Conservation (phyloP, 2,329 filamentous ascomycete species). For the Apiospora pterosperma region DNA sequence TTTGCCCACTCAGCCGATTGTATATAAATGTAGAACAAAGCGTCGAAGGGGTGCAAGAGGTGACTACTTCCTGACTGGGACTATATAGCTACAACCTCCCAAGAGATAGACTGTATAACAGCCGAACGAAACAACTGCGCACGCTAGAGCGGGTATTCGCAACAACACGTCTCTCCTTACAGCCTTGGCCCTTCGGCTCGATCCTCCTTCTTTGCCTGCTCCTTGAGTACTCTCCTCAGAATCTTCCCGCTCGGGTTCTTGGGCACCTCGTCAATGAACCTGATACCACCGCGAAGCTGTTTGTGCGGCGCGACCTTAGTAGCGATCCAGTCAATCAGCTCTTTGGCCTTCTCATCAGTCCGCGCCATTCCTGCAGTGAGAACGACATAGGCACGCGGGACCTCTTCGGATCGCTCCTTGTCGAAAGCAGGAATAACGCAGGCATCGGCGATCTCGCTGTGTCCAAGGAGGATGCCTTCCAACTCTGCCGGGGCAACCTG, state of each 20-base stretch:
- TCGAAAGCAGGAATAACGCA: constrained; percentile 63
- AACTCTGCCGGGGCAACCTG: constrained; percentile 68
- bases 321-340: constrained; percentile 35
- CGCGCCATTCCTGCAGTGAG: constrained; percentile 34
- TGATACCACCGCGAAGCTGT: constrained; percentile 34
- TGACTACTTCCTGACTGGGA: neutral
- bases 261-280: constrained; percentile 54
- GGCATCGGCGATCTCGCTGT: constrained; percentile 49
- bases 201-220: constrained; percentile 35
- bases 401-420: constrained; percentile 59
- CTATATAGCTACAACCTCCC: constrained; percentile 1
- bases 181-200: constrained; percentile 24
- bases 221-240: constrained; percentile 52
- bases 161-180: constrained; percentile 6
- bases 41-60: neutral
- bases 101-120: neutral
- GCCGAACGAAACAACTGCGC: neutral
- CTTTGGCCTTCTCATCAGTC: constrained; percentile 33
- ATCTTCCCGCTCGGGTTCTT: constrained; percentile 66
- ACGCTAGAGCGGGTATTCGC: neutral
- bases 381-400: constrained; percentile 66
- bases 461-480: constrained; percentile 43
- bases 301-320: constrained; percentile 36
- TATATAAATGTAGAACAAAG: neutral
- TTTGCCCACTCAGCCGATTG: neutral